These are phyloP conservation scores for Aspergillus sp. DNA, from an alignment of 2,329 filamentous ascomycete genomes.

Conservation along the genomic window DNA sequence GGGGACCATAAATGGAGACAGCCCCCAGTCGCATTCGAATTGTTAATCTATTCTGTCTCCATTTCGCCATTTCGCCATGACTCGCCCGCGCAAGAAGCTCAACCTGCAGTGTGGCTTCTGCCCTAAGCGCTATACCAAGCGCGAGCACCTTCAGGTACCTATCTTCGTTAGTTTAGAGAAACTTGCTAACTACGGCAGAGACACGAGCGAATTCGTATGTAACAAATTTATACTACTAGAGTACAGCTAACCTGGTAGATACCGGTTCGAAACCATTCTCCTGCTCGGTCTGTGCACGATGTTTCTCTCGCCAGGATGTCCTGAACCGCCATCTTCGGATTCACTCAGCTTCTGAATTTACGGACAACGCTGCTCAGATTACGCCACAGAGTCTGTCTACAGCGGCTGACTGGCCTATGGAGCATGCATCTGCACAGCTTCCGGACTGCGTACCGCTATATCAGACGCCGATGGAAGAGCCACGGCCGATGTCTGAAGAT, in stretches of 20 bases:
- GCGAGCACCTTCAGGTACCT: conserved; percentile 10
- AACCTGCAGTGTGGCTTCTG: conserved; percentile 5
- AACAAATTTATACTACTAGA: too few species aligned
- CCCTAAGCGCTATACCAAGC: conserved; percentile 13
- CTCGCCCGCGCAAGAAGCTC: conserved; percentile 3
- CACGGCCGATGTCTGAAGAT: neutral
- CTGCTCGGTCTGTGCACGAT: neutral
- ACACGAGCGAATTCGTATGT: neutral
- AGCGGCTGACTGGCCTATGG: neutral
- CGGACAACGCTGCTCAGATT: neutral
- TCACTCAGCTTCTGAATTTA: neutral
- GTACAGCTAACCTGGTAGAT: neutral
- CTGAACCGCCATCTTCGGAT: conserved; percentile 5
- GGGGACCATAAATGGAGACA: conserved; percentile 2
- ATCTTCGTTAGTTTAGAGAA: too few species aligned
- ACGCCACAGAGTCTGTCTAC: neutral
- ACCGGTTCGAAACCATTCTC: conserved; percentile 1
- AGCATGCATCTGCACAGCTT: neutral
- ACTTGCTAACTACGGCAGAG: neutral
- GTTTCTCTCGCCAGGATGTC: conserved; percentile 5
- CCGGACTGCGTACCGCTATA: neutral
- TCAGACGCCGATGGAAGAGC: neutral
- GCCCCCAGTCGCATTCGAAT: neutral
- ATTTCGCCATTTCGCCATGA: conserved; percentile 2
- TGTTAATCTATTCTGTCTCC: neutral